phyloP scores from a whole-genome alignment of 73 alveolate genomes.

The Paramecium caudatum region DNA sequence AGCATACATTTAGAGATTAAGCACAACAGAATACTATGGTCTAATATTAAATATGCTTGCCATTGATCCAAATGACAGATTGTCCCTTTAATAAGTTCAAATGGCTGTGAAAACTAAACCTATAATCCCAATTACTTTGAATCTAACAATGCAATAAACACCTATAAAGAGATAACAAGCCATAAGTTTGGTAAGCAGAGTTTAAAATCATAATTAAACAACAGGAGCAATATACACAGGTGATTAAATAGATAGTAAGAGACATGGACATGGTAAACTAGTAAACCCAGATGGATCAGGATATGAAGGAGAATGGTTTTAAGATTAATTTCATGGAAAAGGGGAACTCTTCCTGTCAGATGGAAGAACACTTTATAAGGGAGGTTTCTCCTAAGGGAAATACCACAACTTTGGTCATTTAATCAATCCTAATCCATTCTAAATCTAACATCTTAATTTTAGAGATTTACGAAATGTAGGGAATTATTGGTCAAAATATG shows the following conservation, averaged over 20 bases:
- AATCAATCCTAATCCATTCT: background rate
- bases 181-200: conserved; percentile 1
- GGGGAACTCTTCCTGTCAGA: conserved; percentile 7
- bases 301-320: conserved; percentile 60
- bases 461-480: background rate
- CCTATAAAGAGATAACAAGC: background rate
- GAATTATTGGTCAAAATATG: conserved; percentile 54
- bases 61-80: background rate
- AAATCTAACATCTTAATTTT: background rate
- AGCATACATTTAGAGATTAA: no score
- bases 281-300: conserved; percentile 58
- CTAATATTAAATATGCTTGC: no score
- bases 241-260: background rate
- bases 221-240: background rate
- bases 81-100: background rate
- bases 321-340: conserved; percentile 47
- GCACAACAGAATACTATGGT: no score
- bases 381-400: background rate
- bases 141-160: no score
- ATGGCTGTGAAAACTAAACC: no score
- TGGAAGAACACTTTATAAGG: conserved; percentile 34
- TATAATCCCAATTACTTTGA: no score
- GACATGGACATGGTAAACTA: background rate
- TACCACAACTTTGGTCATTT: conserved; percentile 41
- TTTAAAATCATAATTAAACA: background rate